phyloP scores from a whole-genome alignment of 305 asterid species.

The Fraxinus platypoda region DNA sequence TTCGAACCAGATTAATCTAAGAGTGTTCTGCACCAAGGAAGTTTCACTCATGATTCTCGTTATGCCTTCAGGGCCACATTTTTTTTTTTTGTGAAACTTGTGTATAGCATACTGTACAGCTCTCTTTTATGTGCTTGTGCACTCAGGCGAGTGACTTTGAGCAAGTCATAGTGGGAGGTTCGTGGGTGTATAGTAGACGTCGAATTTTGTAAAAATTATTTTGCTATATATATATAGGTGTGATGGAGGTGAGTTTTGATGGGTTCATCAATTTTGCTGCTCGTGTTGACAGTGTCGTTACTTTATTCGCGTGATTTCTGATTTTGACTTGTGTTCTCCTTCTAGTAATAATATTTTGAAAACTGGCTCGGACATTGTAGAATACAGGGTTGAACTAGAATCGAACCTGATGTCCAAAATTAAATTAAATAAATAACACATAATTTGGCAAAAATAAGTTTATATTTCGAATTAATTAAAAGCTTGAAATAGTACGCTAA shows the following conservation, averaged over 20 bases:
- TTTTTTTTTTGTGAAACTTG: constrained; percentile 15
- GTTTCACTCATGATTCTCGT: constrained; percentile 7
- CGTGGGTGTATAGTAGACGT: background rate
- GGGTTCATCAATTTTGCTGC: background rate
- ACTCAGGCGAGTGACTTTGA: background rate
- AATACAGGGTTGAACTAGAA: background rate
- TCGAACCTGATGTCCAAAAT: background rate
- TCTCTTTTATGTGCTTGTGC: background rate
- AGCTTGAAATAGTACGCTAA: background rate
- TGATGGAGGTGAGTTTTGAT: background rate
- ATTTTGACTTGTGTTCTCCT: background rate
- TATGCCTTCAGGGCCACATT: constrained; percentile 19
- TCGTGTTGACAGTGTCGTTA: background rate
- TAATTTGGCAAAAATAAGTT: background rate
- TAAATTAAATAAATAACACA: background rate
- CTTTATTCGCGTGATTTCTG: background rate
- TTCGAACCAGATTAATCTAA: constrained; percentile 6
- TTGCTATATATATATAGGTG: background rate
- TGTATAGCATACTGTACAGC: constrained; percentile 49
- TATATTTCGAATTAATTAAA: too few species aligned
- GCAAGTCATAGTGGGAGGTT: background rate
- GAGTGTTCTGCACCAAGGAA: background rate
- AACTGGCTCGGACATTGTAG: background rate
- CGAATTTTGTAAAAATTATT: background rate
- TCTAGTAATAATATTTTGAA: background rate